Conservation (phyloP, 208 protist species). For the Novymonas esmeraldas region DNA sequence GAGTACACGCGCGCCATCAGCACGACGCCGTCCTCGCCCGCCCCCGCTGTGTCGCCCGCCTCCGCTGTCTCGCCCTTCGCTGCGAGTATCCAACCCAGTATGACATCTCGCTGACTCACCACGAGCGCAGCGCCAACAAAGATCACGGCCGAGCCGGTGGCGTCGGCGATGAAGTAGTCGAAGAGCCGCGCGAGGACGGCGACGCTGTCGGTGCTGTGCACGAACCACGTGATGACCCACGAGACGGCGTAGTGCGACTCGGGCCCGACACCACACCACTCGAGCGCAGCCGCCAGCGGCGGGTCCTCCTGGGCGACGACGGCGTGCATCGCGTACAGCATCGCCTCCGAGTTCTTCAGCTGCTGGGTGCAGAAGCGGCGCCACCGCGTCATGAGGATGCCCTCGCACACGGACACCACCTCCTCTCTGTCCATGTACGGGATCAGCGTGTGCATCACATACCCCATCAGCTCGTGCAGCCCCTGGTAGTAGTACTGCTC, state of each 20-base stretch:
- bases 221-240: constrained; percentile 91
- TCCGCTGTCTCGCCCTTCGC: constrained; percentile 33
- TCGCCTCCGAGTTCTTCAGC: constrained; percentile 65
- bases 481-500: constrained; percentile 86
- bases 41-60: constrained; percentile 22
- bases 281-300: constrained; percentile 57
- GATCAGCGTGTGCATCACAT: constrained; percentile 72
- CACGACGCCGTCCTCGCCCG: constrained; percentile 48
- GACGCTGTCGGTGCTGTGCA: constrained; percentile 54
- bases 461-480: constrained; percentile 86
- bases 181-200: constrained; percentile 63
- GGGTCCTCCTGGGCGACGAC: constrained; percentile 63
- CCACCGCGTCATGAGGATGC: constrained; percentile 66
- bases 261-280: constrained; percentile 70
- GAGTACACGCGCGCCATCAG: constrained; percentile 79
- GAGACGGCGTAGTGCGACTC: constrained; percentile 88
- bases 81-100: constrained; percentile 50
- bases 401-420: constrained; percentile 61
- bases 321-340: constrained; percentile 79
- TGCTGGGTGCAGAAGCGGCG: constrained; percentile 52
- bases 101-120: constrained; percentile 47
- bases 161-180: constrained; percentile 76
- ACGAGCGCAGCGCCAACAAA: constrained; percentile 82
- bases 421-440: constrained; percentile 40
- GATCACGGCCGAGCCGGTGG: constrained; percentile 50